Percentiles rank a stretch among this genome's conserved stretches.
Conservation (phyloP, 1,284 basidiomycete genomes). For the Leccinum fuscescens region DNA sequence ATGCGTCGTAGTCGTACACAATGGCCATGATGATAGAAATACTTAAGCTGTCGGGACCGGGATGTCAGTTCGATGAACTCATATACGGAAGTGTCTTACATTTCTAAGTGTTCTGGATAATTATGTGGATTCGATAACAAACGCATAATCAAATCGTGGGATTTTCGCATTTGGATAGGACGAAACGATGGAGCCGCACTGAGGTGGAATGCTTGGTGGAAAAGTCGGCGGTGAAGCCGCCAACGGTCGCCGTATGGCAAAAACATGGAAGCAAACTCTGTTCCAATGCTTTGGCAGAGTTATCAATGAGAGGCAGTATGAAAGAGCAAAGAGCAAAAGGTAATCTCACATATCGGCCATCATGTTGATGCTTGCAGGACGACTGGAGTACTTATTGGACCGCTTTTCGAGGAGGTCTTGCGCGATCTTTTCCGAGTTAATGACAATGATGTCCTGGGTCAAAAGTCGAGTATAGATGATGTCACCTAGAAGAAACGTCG, state of each 20-base stretch:
- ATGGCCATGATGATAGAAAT: neutral
- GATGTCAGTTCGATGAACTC: neutral
- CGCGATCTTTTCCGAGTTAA: conserved; percentile 28
- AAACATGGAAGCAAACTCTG: conserved; percentile 22
- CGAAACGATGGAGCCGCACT: conserved; percentile 19
- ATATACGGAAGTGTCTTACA: conserved; percentile 8
- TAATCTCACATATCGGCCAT: no score
- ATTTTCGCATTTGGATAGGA: conserved; percentile 21
- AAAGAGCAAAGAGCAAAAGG: no score
- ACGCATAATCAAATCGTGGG: conserved; percentile 19
- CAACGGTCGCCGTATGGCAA: conserved; percentile 26
- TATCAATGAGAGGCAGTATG: neutral
- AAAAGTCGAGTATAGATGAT: conserved; percentile 24
- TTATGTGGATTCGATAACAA: conserved; percentile 5
- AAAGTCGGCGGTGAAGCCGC: conserved; percentile 29
- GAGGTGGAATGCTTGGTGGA: conserved; percentile 26
- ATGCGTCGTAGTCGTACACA: conserved; percentile 24
- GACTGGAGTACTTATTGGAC: conserved; percentile 6
- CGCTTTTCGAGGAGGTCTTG: conserved; percentile 20
- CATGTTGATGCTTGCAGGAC: neutral
- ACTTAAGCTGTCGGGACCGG: conserved; percentile 4
- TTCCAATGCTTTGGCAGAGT: conserved; percentile 13
- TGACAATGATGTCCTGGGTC: conserved; percentile 16
- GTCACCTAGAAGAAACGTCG: conserved; percentile 8
- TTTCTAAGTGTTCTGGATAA: conserved; percentile 19